Evolutionary conservation across 2,329 filamentous ascomycete species (phyloP), one percentile per base, ranked within the genome.

Genomic region (Fusarium continuum): DNA sequence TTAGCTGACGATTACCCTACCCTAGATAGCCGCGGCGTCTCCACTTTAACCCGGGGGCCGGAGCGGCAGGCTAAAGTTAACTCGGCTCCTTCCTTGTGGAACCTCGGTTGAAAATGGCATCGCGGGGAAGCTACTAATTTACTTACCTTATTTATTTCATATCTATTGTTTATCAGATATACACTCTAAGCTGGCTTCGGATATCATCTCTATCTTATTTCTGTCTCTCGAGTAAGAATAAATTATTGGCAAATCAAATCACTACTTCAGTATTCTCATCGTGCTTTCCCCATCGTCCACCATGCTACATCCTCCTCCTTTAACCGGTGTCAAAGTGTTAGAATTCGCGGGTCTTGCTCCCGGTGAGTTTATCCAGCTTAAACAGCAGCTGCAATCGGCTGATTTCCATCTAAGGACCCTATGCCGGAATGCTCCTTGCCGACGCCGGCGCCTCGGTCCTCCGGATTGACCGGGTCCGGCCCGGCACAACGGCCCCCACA

Each of bases 401-500:
- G 14, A 38, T 6, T 28, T 3, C 46, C 2, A 16, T 5, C 20
- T 8, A 64, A 93, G 93, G 90, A 22, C 93, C 93, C 36, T 97
- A 95, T 75, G 90, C 92, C 44, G 93, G 93, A 70, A 86, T 97
- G 72, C 86, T 97, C 45, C 88, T 97, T 61, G 89, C 93, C 69
- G 93, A 97, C 78, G 92, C 92, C 65, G 94, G 94, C 71, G 94
- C 94, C 49, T 87, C 87, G 6, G 91, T 97, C 70, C 84, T 98
- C 14, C 92, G 94, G 70, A 83, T 98, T 76, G 94, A 98, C 80
- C 90, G 87, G 25, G 75, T 82, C 32, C 82, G 71, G 77, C 80
- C 69, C 72, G 77, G 75, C 73, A 65, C 65, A 49, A 79, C 74
- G 49, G 81, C 79, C 23, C 75, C 81, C n/a, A 88, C 88, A 7